These are phyloP conservation scores for Globisporangium middletonii DNA, from an alignment of 352 stramenopile species.

Conservation along the genomic window DNA sequence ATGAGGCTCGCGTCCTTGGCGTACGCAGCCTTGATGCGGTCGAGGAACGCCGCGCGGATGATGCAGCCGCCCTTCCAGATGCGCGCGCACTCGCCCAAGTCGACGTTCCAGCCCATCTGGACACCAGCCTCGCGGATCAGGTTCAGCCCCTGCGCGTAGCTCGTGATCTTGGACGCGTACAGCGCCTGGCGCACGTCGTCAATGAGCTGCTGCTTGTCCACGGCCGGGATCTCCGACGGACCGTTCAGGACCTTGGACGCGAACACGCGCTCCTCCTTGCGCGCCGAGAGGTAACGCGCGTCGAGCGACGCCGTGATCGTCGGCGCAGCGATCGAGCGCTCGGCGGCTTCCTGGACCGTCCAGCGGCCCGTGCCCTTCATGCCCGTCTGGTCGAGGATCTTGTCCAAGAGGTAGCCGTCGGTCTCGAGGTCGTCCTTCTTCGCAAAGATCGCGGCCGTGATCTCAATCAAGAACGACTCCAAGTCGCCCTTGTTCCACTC, in stretches of 20 bases:
- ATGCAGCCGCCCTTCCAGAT: slow-evolving; percentile 99
- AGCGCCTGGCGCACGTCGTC: slow-evolving; percentile 95
- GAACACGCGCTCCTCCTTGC: slow-evolving; percentile 95
- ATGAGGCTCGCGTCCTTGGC: slow-evolving; percentile 87
- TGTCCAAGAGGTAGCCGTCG: slow-evolving; percentile 89
- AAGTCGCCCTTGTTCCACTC: slow-evolving; percentile 98
- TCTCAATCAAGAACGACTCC: slow-evolving; percentile 98
- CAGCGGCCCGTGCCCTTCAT: slow-evolving; percentile 99
- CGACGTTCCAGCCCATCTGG: slow-evolving; percentile 95
- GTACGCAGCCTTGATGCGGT: slow-evolving; percentile 97
- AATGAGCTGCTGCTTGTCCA: slow-evolving; percentile 94
- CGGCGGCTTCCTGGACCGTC: slow-evolving; percentile 94
- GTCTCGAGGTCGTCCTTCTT: slow-evolving; percentile 95
- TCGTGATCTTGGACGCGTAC: slow-evolving; percentile 98
- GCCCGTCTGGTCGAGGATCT: slow-evolving; percentile 98
- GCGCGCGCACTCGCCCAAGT: slow-evolving; percentile 94
- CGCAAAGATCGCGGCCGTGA: slow-evolving; percentile 95
- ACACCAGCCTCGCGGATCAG: slow-evolving; percentile 93
- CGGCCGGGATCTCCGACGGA: slow-evolving; percentile 88
- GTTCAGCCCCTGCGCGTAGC: slow-evolving; percentile 96
- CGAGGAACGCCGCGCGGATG: slow-evolving; percentile 96
- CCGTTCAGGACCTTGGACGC: slow-evolving; percentile 93
- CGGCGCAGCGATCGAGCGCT: slow-evolving; percentile 93
- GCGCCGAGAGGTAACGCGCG: slow-evolving; percentile 92
- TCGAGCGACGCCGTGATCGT: slow-evolving; percentile 98